Evolutionary conservation across 371 early-diverging fungal species (phyloP).

Genomic region (Chytridium lagenaria): DNA sequence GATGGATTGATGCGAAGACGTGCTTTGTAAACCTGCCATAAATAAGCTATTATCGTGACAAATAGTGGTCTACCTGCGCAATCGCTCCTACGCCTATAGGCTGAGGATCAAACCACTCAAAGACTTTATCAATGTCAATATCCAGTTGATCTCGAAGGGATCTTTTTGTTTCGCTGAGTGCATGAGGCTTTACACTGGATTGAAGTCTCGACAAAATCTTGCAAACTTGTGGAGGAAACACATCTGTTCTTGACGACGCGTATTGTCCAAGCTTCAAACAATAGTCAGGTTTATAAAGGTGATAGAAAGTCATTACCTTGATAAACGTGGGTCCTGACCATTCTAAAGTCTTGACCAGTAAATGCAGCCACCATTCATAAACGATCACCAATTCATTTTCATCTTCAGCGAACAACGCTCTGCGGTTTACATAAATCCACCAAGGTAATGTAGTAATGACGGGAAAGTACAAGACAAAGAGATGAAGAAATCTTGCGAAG

Average conservation of each 20-base stretch:
- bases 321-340: slow-evolving; percentile 92
- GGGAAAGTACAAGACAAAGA: slow-evolving; percentile 69
- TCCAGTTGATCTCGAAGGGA: slow-evolving; percentile 71
- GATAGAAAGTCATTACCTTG: slow-evolving; percentile 67
- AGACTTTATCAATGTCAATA: slow-evolving; percentile 71
- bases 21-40: slow-evolving; percentile 55
- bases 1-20: slow-evolving; percentile 44
- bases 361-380: slow-evolving; percentile 81
- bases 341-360: slow-evolving; percentile 79
- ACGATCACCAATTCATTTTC: background rate
- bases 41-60: too few relatives aligned
- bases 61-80: slow-evolving; percentile 89
- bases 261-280: slow-evolving; percentile 86
- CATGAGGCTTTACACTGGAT: slow-evolving; percentile 79
- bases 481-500: slow-evolving; percentile 62
- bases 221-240: slow-evolving; percentile 85
- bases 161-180: slow-evolving; percentile 68
- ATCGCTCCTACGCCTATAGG: slow-evolving; percentile 96
- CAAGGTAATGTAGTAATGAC: slow-evolving; percentile 63
- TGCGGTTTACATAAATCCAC: slow-evolving; percentile 46
- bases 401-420: slow-evolving; percentile 48
- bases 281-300: too few relatives aligned
- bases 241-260: slow-evolving; percentile 92
- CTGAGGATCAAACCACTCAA: slow-evolving; percentile 72
- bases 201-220: slow-evolving; percentile 80